These are phyloP conservation scores for Termitomyces heimii DNA, from an alignment of 768 basidiomycete genomes.

Conservation along the genomic window DNA sequence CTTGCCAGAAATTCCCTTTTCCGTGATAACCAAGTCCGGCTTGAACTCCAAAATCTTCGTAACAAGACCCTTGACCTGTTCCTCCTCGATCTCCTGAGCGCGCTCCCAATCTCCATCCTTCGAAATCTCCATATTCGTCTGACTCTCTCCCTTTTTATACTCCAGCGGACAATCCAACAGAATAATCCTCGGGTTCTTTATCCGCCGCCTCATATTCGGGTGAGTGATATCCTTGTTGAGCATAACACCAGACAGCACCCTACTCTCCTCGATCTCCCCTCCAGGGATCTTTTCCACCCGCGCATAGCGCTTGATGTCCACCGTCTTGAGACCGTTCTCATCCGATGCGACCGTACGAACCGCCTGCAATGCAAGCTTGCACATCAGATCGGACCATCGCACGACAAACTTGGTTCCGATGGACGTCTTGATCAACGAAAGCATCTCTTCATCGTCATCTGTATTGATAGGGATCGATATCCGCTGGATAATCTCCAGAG, in stretches of 20 bases:
- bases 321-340: slow-evolving; percentile 72
- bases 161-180: slow-evolving; percentile 93
- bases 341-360: slow-evolving; percentile 84
- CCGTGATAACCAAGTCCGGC: slow-evolving; percentile 92
- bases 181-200: slow-evolving; percentile 83
- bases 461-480: slow-evolving; percentile 91
- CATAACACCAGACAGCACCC: slow-evolving; percentile 88
- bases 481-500: slow-evolving; percentile 79
- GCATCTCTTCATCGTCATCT: slow-evolving; percentile 83
- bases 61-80: slow-evolving; percentile 88
- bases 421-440: slow-evolving; percentile 94
- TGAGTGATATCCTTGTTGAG: slow-evolving; percentile 99
- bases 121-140: slow-evolving; percentile 97
- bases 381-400: slow-evolving; percentile 98
- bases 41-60: slow-evolving; percentile 86
- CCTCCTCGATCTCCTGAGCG: slow-evolving; percentile 93
- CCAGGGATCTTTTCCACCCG: slow-evolving; percentile 97
- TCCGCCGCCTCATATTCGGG: slow-evolving; percentile 91
- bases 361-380: slow-evolving; percentile 86
- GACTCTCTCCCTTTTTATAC: slow-evolving; percentile 98
- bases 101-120: slow-evolving; percentile 92
- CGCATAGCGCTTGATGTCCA: slow-evolving; percentile 98
- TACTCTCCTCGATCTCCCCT: slow-evolving; percentile 92
- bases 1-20: slow-evolving; percentile 95
- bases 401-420: slow-evolving; percentile 98